Percentiles rank a stretch among this genome's conserved stretches.
Evolutionary conservation across 1,139 yeast genomes (phyloP).

Genomic region (Protomyces pachydermus): DNA sequence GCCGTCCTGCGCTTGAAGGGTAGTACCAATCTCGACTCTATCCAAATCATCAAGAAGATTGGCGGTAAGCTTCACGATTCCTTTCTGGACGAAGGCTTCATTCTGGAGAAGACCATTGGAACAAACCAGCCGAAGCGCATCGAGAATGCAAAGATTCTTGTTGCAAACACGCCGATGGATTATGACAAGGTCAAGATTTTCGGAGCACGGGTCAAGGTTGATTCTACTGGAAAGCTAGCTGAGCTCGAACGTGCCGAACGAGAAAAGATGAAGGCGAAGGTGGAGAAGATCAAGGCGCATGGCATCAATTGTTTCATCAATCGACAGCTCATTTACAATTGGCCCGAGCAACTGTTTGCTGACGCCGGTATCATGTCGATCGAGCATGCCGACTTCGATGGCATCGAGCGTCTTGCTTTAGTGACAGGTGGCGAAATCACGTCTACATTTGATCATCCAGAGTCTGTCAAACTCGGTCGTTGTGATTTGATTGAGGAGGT

Average conservation of each 20-base stretch:
- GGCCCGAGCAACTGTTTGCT: constrained; percentile 92
- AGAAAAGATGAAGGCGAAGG: constrained; percentile 84
- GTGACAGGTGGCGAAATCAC: constrained; percentile 99
- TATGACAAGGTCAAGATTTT: constrained; percentile 95
- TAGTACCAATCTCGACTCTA: constrained; percentile 88
- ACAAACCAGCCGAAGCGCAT: constrained; percentile 86
- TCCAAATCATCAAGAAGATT: constrained; percentile 84
- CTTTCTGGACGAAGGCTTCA: constrained; percentile 77
- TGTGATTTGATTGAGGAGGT: constrained; percentile 89
- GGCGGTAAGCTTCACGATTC: constrained; percentile 93
- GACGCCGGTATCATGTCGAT: constrained; percentile 84
- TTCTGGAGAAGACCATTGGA: constrained; percentile 86
- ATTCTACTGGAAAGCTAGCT: constrained; percentile 89
- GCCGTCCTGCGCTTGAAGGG: constrained; percentile 90
- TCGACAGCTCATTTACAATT: constrained; percentile 93
- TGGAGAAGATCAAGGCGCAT: constrained; percentile 75
- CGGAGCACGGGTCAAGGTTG: constrained; percentile 97
- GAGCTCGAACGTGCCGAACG: constrained; percentile 92
- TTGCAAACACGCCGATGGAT: constrained; percentile 93
- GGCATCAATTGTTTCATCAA: constrained; percentile 88
- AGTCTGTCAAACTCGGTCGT: constrained; percentile 73
- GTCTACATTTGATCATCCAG: constrained; percentile 92
- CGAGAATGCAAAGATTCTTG: constrained; percentile 76
- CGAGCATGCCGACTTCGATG: constrained; percentile 98
- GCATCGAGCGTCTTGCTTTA: constrained; percentile 90